Percentiles rank a stretch among this genome's conserved stretches.
Evolutionary conservation across 2,329 filamentous ascomycete species (phyloP).

Genomic region (Xylariaceae sp.): DNA sequence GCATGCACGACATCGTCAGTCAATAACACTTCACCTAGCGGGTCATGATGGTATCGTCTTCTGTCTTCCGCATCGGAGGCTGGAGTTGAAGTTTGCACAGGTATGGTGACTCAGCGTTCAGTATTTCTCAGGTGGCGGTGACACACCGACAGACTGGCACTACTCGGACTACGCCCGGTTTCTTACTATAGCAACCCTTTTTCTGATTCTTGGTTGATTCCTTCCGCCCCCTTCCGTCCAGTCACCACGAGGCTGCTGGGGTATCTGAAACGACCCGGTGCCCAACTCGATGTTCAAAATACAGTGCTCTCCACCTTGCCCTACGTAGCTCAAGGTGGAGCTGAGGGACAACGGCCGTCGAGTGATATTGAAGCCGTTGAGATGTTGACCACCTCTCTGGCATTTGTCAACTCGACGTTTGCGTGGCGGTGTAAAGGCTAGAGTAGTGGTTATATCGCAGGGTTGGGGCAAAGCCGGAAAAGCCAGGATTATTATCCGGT

Average conservation of each 20-base stretch:
- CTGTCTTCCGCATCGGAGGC: conserved; percentile 6
- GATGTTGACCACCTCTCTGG: conserved; percentile 16
- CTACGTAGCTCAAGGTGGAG: conserved; percentile 28
- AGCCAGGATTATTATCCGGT: conserved; percentile 3
- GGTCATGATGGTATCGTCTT: conserved; percentile 1
- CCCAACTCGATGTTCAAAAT: conserved; percentile 24
- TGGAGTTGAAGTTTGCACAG: conserved; percentile 16
- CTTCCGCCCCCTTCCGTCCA: conserved; percentile 23
- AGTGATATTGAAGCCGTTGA: conserved; percentile 19
- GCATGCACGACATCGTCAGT: conserved; percentile 7
- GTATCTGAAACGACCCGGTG: conserved; percentile 29
- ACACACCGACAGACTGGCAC: conserved; percentile 22
- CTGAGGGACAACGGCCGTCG: conserved; percentile 21
- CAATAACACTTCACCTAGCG: conserved; percentile 1
- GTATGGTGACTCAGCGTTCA: conserved; percentile 17
- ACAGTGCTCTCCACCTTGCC: conserved; percentile 23
- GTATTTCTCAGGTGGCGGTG: conserved; percentile 28
- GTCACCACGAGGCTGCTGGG: conserved; percentile 20
- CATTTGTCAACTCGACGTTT: conserved; percentile 24
- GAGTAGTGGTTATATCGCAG: conserved; percentile 5
- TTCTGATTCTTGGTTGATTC: conserved; percentile 18
- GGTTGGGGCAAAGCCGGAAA: conserved; percentile 1
- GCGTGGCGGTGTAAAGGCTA: conserved; percentile 22
- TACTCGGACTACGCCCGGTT: background rate
- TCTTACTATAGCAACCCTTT: conserved; percentile 20